These are phyloP conservation scores for Starmerella vitae DNA, from an alignment of 805 yeast species.

Conservation along the genomic window DNA sequence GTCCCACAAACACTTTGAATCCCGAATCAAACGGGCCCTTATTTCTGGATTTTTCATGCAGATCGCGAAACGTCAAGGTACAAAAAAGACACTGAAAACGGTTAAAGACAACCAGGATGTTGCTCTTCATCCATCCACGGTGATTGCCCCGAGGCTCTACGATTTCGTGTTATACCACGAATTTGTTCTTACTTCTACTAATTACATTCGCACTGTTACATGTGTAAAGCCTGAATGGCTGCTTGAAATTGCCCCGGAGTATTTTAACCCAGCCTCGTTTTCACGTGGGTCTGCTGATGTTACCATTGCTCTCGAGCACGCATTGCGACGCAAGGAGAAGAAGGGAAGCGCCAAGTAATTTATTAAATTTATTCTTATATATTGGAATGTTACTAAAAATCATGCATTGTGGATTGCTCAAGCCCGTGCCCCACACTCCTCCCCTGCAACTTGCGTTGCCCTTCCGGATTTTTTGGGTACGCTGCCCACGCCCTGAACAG, in stretches of 20 bases:
- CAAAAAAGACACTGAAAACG: conserved; percentile 59
- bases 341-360: conserved; percentile 7
- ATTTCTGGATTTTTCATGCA: conserved; percentile 97
- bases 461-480: no score
- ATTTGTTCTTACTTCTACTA: conserved; percentile 83
- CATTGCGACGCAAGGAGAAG: conserved; percentile 24
- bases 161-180: conserved; percentile 95
- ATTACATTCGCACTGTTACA: conserved; percentile 89
- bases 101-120: conserved; percentile 95
- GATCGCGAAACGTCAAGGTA: conserved; percentile 79
- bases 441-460: no score
- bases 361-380: background rate
- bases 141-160: conserved; percentile 65
- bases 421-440: no score
- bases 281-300: conserved; percentile 63
- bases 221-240: conserved; percentile 86
- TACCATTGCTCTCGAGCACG: conserved; percentile 52
- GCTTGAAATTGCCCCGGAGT: conserved; percentile 62
- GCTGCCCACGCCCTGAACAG: no score
- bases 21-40: conserved; percentile 71
- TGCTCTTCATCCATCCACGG: conserved; percentile 78
- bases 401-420: no score
- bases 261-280: conserved; percentile 51
- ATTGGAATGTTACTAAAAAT: no score
- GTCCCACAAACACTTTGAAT: conserved; percentile 53